Percentiles rank a stretch among this genome's conserved stretches.
Conservation (phyloP, 1,284 basidiomycete genomes). For the Gomphus bonarii region DNA sequence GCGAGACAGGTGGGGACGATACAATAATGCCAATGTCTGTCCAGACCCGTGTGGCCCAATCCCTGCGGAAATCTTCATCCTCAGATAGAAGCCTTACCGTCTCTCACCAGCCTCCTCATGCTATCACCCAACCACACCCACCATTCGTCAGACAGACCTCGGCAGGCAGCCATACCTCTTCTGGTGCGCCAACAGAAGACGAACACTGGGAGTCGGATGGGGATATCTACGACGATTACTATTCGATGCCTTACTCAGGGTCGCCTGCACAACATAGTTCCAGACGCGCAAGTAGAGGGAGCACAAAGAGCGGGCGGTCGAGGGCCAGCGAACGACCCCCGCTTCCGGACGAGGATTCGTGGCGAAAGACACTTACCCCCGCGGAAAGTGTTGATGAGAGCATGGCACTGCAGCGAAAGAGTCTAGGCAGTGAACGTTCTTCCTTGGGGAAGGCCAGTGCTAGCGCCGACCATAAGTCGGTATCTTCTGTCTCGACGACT, state of each 20-base stretch:
- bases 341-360: conserved; percentile 9
- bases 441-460: background rate
- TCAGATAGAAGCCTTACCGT: background rate
- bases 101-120: background rate
- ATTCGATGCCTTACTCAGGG: conserved; percentile 31
- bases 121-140: background rate
- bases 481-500: background rate
- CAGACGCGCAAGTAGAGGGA: conserved; percentile 13
- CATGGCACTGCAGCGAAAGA: background rate
- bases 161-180: background rate
- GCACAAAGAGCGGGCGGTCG: conserved; percentile 19
- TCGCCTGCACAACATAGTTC: conserved; percentile 26
- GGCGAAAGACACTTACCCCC: background rate
- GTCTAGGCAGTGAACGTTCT: background rate
- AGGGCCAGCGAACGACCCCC: conserved; percentile 20
- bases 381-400: background rate
- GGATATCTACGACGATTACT: conserved; percentile 67
- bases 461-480: background rate
- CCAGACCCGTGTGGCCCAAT: background rate
- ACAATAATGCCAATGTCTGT: background rate
- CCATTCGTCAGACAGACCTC: background rate
- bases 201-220: conserved; percentile 51
- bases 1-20: background rate
- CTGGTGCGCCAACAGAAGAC: conserved; percentile 24
- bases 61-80: background rate